These are phyloP conservation scores for Exophiala sp. DNA, from an alignment of 2,329 filamentous ascomycete species.

Conservation along the genomic window DNA sequence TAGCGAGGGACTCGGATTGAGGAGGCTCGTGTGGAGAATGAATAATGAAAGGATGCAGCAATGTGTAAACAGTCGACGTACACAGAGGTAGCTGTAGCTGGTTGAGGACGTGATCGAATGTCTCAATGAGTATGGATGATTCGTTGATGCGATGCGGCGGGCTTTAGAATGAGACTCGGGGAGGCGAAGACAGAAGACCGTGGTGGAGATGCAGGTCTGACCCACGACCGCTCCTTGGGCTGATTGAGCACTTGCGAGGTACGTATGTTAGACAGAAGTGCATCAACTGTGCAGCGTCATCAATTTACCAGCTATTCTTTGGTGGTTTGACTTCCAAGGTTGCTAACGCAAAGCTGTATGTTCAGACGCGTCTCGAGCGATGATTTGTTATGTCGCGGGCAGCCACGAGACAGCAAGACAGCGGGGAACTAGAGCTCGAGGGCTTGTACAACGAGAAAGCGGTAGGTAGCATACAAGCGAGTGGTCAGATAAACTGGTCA, in stretches of 20 bases:
- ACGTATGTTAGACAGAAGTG: not conserved
- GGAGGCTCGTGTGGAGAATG: too few species aligned
- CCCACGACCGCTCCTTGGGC: not conserved
- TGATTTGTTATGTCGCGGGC: too few species aligned
- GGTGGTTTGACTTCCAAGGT: not conserved
- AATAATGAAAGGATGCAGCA: too few species aligned
- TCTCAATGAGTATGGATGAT: conserved; percentile 14
- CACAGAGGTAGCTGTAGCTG: not conserved
- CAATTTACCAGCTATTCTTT: not conserved
- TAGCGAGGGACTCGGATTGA: not conserved
- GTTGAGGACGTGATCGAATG: conserved; percentile 12
- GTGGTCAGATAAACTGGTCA: not conserved
- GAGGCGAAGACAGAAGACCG: not conserved
- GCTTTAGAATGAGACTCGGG: conserved; percentile 12
- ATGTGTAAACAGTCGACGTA: not conserved
- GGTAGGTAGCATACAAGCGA: not conserved
- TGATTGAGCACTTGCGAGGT: not conserved
- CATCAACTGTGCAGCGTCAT: not conserved
- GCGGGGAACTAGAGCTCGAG: too few species aligned
- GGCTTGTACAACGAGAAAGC: not conserved
- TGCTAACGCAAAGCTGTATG: too few species aligned
- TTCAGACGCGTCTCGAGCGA: too few species aligned
- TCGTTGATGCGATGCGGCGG: conserved; percentile 7
- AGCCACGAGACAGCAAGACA: not conserved
- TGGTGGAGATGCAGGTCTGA: not conserved